Base-by-base conservation (phyloP, 2,329 filamentous ascomycete genomes). In the Zymoseptoria ardabiliae region DNA sequence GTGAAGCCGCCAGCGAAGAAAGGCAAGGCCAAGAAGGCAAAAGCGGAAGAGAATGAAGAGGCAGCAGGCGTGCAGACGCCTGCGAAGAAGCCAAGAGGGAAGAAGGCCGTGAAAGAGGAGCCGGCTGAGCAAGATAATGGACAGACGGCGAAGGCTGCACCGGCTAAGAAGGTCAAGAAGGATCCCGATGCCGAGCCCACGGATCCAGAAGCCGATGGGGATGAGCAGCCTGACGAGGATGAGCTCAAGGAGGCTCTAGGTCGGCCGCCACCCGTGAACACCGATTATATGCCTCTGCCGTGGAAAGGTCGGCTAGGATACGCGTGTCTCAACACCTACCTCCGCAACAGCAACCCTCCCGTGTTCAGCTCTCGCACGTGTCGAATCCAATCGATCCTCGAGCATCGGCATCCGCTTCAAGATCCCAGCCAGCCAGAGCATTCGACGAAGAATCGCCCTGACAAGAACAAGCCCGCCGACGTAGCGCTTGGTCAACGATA, bases 361-460 rank as follows among this genome's bases (percentile, higher is more conserved):
- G 85, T 97, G 1, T 97, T 97, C 74, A 89, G 87, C 65, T 97
- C 93, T 0, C 84, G 93, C 58, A 97, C 93, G 0, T 97, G 92
- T 71, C 88, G 92, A 28, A 93, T 97, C 62, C 82, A 90, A 1
- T 96, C 91, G 0, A 96, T 97, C 50, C 72, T 97, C 10, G 91
- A 97, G 59, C 90, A 97, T 68, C 85, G 91, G 8, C 85, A 96
- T 73, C 91, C 92, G 0, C 79, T 97, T 2, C 80, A 81, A 65
- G 86, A 96, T 64, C 87, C 90, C 0, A 81, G 82, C 0, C 84
- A 89, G 67, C 89, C 91, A 0, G 86, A 91, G 63, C 91, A 96
- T 72, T 69, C 89, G 0, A 92, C 84, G 19, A 96, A 94, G 74
- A 97, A 97, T 67, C 83, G 90, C 0, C 91, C 91, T 0, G 89